A percentile compares a stretch with the other conserved stretches of the same genome.
Evolutionary conservation across 2,329 filamentous ascomycete genomes (phyloP).

Genomic region (Nothomitra cinnamomea): DNA sequence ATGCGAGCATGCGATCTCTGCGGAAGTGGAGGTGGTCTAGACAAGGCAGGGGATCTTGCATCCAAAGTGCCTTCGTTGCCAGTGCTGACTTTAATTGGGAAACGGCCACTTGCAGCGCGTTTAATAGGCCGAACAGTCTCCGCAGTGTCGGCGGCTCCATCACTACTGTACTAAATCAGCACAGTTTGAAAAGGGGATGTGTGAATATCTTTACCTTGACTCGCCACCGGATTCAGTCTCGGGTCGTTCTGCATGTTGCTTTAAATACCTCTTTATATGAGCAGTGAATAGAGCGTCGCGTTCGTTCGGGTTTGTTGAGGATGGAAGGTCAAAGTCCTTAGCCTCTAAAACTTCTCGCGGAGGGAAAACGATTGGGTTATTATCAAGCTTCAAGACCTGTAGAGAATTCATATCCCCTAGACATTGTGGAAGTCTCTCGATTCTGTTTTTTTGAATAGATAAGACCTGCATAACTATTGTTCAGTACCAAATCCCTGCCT

Average conservation of each 20-base stretch:
- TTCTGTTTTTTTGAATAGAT: conserved; percentile 71
- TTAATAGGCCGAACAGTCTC: conserved; percentile 58
- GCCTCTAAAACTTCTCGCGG: conserved; percentile 50
- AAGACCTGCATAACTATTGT: conserved; percentile 23
- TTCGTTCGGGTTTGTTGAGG: conserved; percentile 33
- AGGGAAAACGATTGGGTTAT: conserved; percentile 71
- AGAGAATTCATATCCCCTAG: conserved; percentile 80
- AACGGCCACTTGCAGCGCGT: conserved; percentile 45
- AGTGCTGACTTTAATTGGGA: conserved; percentile 52
- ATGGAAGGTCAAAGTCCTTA: conserved; percentile 30
- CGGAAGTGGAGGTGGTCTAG: conserved; percentile 50
- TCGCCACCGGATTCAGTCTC: conserved; percentile 30
- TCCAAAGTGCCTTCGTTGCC: conserved; percentile 48
- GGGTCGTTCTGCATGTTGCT: conserved; percentile 22
- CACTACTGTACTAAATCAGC: conserved; percentile 31
- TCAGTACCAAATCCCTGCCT: background rate
- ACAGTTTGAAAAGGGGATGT: background rate
- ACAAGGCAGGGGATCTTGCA: conserved; percentile 46
- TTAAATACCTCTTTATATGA: conserved; percentile 41
- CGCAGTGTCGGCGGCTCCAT: conserved; percentile 35
- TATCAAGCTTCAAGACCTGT: conserved; percentile 76
- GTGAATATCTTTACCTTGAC: conserved; percentile 18
- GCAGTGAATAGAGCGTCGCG: conserved; percentile 41
- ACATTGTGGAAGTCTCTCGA: conserved; percentile 67
- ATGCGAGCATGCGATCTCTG: conserved; percentile 66